Evolutionary conservation across 257 asterid genomes (phyloP).

Genomic region (Ehretia macrophylla): DNA sequence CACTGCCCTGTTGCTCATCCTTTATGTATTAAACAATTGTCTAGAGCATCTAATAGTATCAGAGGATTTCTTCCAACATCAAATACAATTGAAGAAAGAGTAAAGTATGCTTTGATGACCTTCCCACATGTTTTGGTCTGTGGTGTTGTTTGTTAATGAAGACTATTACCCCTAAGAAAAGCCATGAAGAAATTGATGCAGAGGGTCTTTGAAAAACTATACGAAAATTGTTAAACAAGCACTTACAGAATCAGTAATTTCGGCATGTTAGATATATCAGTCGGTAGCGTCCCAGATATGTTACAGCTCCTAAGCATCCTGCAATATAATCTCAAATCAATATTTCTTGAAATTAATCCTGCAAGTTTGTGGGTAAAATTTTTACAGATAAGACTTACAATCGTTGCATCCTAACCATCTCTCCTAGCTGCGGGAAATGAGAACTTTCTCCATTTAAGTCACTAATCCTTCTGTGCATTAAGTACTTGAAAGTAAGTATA

Average conservation of each 20-base stretch:
- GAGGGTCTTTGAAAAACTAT: too few relatives aligned
- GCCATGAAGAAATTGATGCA: too few relatives aligned
- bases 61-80: too few relatives aligned
- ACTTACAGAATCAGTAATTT: conserved; percentile 31
- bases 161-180: too few relatives aligned
- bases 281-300: conserved; percentile 40
- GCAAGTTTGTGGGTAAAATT: background rate
- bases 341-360: background rate
- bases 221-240: too few relatives aligned
- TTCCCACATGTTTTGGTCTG: too few relatives aligned
- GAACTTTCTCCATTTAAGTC: conserved; percentile 41
- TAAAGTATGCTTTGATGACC: too few relatives aligned
- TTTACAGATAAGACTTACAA: conserved; percentile 36
- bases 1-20: too few relatives aligned
- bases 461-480: background rate
- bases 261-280: conserved; percentile 20
- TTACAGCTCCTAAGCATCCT: conserved; percentile 71
- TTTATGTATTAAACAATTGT: too few relatives aligned
- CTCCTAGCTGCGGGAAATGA: conserved; percentile 35
- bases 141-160: too few relatives aligned
- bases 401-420: conserved; percentile 26
- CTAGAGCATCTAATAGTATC: too few relatives aligned
- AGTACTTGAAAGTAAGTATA: background rate
- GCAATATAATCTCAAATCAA: conserved; percentile 11
- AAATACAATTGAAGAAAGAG: too few relatives aligned